A percentile compares a stretch with the other conserved stretches of the same genome.
Evolutionary conservation across 805 yeast genomes (phyloP).

Genomic region (Sungouiozyma ichnusensis): DNA sequence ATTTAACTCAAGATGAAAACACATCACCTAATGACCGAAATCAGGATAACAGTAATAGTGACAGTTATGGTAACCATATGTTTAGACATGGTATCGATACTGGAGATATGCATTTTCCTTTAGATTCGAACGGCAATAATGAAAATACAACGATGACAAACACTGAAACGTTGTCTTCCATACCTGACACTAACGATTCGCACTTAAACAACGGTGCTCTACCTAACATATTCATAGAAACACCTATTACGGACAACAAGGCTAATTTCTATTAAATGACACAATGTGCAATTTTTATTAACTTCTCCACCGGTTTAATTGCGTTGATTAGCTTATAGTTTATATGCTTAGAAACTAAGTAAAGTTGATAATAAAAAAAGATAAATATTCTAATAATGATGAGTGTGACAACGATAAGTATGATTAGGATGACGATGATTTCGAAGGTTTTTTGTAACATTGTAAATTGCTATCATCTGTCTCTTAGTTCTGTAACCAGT

Average conservation of each 20-base stretch:
- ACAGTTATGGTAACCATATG: not conserved
- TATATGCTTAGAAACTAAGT: not conserved
- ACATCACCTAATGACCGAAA: not conserved
- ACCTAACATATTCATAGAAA: constrained; percentile 10
- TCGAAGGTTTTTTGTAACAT: not conserved
- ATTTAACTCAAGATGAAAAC: not conserved
- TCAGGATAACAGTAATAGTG: not conserved
- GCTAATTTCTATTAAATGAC: not conserved
- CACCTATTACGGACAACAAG: not conserved
- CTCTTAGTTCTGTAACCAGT: constrained; percentile 44
- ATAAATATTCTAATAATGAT: not conserved
- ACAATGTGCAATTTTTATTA: no score
- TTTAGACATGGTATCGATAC: not conserved
- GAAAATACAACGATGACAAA: constrained; percentile 8
- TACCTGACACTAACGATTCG: constrained; percentile 1
- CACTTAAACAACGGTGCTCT: constrained; percentile 13
- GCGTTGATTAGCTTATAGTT: not conserved
- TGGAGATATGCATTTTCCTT: constrained; percentile 2
- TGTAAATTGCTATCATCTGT: constrained; percentile 12
- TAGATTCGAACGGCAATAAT: not conserved
- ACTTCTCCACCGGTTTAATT: no score
- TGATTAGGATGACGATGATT: not conserved
- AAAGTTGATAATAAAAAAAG: not conserved
- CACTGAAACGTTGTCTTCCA: not conserved
- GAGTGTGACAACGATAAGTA: not conserved